phyloP scores from a whole-genome alignment of 2,329 filamentous ascomycete genomes.

The Talaromyces islandicus region DNA sequence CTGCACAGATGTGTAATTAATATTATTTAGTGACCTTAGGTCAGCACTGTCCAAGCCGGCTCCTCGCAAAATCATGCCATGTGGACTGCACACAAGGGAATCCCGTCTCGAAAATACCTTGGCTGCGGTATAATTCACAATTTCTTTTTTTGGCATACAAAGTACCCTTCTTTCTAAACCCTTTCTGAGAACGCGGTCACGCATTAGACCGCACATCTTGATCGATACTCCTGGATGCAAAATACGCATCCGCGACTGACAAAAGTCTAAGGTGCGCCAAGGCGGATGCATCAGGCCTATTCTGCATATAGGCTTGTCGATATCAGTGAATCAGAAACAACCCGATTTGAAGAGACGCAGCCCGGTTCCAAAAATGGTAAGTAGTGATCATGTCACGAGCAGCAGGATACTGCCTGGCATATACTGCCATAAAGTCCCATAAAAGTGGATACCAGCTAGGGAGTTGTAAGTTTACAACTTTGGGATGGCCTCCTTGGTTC shows the following conservation, averaged over 20 bases:
- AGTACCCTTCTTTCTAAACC: background rate
- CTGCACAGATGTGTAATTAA: constrained; percentile 1
- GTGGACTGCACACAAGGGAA: background rate
- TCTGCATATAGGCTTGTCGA: background rate
- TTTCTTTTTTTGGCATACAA: background rate
- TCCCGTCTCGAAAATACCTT: background rate
- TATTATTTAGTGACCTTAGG: constrained; percentile 1
- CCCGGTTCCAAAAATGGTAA: background rate
- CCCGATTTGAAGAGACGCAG: background rate
- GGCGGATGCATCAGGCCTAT: background rate
- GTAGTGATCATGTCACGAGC: background rate
- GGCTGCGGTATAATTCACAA: background rate
- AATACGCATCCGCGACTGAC: background rate
- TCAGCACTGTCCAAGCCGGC: background rate
- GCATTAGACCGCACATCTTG: background rate
- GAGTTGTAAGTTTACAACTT: background rate
- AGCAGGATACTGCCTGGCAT: background rate
- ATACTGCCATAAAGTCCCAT: background rate
- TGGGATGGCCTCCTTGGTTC: background rate
- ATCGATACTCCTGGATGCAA: background rate
- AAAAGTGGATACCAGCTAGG: background rate
- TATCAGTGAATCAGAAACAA: background rate
- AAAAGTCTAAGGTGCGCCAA: background rate
- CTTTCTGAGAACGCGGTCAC: background rate
- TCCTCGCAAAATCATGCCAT: background rate